These are phyloP conservation scores for Pestalotiopsis sp. DNA, from an alignment of 2,329 filamentous ascomycete genomes.

Conservation along the genomic window DNA sequence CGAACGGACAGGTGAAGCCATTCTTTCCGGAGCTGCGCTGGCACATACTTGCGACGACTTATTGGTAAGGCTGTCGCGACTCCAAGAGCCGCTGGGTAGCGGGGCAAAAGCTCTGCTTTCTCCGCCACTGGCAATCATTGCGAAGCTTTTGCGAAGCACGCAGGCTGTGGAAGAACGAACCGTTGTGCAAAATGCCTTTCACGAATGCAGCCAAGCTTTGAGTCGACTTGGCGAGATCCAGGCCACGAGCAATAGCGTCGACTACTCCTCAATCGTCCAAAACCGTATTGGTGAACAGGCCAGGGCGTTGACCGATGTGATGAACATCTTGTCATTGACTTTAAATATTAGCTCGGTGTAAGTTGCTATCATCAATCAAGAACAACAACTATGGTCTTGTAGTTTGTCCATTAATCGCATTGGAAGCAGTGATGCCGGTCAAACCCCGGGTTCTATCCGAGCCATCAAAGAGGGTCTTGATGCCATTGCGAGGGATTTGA, in stretches of 20 bases:
- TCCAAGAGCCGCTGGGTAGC: neutral
- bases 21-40: neutral
- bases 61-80: neutral
- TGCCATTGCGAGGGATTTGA: neutral
- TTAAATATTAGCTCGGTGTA: too few species aligned
- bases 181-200: too few species aligned
- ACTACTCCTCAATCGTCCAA: too few species aligned
- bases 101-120: neutral
- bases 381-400: too few species aligned
- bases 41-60: neutral
- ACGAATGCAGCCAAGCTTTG: too few species aligned
- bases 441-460: neutral
- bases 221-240: too few species aligned
- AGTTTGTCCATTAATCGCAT: neutral
- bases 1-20: neutral
- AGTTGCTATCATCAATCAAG: too few species aligned
- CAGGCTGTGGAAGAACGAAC: neutral
- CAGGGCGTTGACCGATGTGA: too few species aligned
- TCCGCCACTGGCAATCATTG: neutral
- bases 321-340: too few species aligned
- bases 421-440: neutral
- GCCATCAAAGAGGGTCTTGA: neutral
- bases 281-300: too few species aligned
- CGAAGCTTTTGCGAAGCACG: neutral
- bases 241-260: too few species aligned